Evolutionary conservation across 177 flowering plant species (phyloP).

Genomic region (Vitis hybrid): DNA sequence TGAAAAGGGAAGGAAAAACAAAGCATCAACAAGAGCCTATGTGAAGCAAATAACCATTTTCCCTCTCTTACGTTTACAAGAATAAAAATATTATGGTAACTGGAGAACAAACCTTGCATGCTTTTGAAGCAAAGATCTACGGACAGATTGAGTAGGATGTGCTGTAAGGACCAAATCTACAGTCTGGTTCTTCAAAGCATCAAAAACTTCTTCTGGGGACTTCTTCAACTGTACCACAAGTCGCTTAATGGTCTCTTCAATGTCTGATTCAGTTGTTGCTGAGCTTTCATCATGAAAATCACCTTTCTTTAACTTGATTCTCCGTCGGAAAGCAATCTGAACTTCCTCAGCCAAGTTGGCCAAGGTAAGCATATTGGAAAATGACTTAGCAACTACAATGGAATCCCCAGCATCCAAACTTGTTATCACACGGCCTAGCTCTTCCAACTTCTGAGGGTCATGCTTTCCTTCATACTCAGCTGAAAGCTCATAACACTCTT

Average conservation of each 20-base stretch:
- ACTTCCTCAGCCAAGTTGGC: constrained; percentile 98
- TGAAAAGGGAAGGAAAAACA: constrained; percentile 21
- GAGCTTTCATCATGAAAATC: constrained; percentile 84
- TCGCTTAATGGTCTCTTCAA: constrained; percentile 90
- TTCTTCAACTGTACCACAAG: constrained; percentile 75
- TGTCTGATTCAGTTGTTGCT: constrained; percentile 92
- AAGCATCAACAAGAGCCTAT: background rate
- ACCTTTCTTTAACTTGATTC: constrained; percentile 79
- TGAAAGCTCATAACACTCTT: constrained; percentile 90
- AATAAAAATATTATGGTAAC: background rate
- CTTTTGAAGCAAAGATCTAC: constrained; percentile 96
- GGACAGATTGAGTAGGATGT: constrained; percentile 95
- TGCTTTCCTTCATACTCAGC: constrained; percentile 86
- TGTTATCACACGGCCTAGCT: constrained; percentile 78
- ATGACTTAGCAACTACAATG: constrained; percentile 82
- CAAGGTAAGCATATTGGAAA: constrained; percentile 94
- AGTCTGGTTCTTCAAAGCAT: constrained; percentile 94
- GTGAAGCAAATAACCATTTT: too few species aligned
- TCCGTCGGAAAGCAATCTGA: constrained; percentile 79
- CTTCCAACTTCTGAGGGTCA: constrained; percentile 74
- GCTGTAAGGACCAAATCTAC: constrained; percentile 97
- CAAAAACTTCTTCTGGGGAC: constrained; percentile 91
- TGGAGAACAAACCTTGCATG: constrained; percentile 69
- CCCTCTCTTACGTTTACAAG: too few species aligned
- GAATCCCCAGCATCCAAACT: constrained; percentile 95